Evolutionary conservation across 371 early-diverging fungal genomes (phyloP), one percentile per base, ranked within the genome.

Genomic region (Furculomyces boomerangus): DNA sequence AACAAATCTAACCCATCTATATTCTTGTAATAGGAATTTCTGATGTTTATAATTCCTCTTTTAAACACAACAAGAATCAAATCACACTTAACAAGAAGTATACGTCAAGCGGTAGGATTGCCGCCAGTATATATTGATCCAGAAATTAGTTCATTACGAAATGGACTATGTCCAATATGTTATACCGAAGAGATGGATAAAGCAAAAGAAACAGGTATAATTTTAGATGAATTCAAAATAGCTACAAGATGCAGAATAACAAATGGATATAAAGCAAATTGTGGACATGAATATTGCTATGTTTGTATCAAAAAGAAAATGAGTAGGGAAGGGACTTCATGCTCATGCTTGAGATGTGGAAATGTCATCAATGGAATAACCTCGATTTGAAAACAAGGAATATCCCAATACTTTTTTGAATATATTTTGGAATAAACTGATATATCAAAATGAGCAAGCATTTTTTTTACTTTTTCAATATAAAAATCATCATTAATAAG

Each of bases 231-330:
- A 5, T 16, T 22, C n/a, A 14, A 14, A n/a, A 28, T 39, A 30
- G 30, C 14, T n/a, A 58, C 49, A 2, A 52, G 35, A 26, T 28
- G 30, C 53, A 28, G 26, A 5, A 30, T 57, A 31, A 57, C 53
- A 22, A 64, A 64, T 41, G 82, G 90, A 10, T 87, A 86, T 53
- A 63, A 66, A 35, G 77, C 88, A 1, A 73, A 77, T 53, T 92
- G 93, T 60, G 84, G 83, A 0, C 90, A 90, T 57, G 54, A 69
- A 0, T 92, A 81, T 59, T 92, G 93, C 66, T 92, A 92, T 60
- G 86, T 86, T 53, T 92, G 93, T 63, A 71, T 92, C 47, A 79
- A 78, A 55, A 80, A 77, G 45, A 81, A 81, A 58, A 65, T 89
- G 64, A 69, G 83, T 60, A 68, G 76, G 1, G 82, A 84, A 64